phyloP scores from a whole-genome alignment of 257 asterid species.

The Verbascum thapsus region DNA sequence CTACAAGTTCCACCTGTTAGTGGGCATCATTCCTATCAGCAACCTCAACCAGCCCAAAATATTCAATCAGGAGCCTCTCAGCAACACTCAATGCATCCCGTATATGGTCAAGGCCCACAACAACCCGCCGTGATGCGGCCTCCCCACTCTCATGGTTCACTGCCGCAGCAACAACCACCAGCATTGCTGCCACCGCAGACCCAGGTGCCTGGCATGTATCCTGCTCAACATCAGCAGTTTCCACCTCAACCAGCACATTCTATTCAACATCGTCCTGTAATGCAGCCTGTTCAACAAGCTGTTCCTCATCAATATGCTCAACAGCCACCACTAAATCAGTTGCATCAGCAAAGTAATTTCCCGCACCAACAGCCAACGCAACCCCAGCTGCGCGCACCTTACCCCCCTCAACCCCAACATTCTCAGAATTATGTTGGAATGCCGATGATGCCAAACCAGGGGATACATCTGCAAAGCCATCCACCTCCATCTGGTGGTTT shows the following conservation, averaged over 20 bases:
- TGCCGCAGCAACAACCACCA: conserved; percentile 50
- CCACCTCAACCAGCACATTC: conserved; percentile 46
- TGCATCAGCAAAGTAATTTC: conserved; percentile 52
- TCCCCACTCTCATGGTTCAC: conserved; percentile 50
- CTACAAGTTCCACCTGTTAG: conserved; percentile 51
- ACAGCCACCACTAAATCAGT: conserved; percentile 62
- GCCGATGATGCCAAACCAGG: conserved; percentile 57
- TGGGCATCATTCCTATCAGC: conserved; percentile 70
- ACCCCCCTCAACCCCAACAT: conserved; percentile 63
- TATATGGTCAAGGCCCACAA: conserved; percentile 55
- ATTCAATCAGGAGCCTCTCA: conserved; percentile 50
- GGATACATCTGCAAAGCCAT: conserved; percentile 45
- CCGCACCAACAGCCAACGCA: conserved; percentile 55
- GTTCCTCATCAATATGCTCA: conserved; percentile 57
- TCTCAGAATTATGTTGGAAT: conserved; percentile 49
- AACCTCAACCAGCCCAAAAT: conserved; percentile 56
- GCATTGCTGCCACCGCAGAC: conserved; percentile 47
- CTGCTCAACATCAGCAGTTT: conserved; percentile 55
- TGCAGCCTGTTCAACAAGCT: conserved; percentile 55
- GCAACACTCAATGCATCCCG: conserved; percentile 46
- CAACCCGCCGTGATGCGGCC: conserved; percentile 59
- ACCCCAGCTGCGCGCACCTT: conserved; percentile 58
- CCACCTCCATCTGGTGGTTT: conserved; percentile 45
- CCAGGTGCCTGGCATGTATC: conserved; percentile 44
- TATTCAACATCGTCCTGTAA: conserved; percentile 52